Evolutionary conservation across 1,284 basidiomycete genomes (phyloP).

Genomic region (Cryptococcus maquisensis): DNA sequence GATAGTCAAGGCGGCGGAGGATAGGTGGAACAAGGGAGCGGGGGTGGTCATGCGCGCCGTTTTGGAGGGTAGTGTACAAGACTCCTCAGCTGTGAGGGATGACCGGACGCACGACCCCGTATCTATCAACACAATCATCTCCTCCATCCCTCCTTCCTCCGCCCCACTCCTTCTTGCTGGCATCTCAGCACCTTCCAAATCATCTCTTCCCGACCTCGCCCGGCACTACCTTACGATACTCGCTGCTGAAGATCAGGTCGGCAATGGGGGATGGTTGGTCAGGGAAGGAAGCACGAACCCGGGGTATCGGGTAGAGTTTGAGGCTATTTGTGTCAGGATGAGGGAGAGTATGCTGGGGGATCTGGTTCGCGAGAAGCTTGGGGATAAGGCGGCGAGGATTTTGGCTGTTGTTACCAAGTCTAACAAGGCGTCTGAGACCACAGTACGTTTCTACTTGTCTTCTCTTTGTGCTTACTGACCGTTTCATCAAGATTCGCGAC

Average conservation of each 20-base stretch:
- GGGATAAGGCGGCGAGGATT: slow-evolving; percentile 78
- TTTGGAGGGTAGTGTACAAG: slow-evolving; percentile 64
- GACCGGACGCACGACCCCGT: slow-evolving; percentile 26
- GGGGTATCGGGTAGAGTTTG: slow-evolving; percentile 70
- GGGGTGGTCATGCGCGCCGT: slow-evolving; percentile 66
- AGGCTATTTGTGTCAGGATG: slow-evolving; percentile 66
- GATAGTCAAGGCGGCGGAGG: slow-evolving; percentile 66
- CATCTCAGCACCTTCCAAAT: slow-evolving; percentile 21
- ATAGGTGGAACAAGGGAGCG: slow-evolving; percentile 71
- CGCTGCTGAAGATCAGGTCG: slow-evolving; percentile 35
- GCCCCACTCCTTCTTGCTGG: slow-evolving; percentile 30
- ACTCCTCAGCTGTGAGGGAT: slow-evolving; percentile 56
- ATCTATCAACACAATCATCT: slow-evolving; percentile 31
- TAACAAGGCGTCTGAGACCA: slow-evolving; percentile 97
- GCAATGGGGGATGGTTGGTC: slow-evolving; percentile 56
- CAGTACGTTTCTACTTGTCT: slow-evolving; percentile 55
- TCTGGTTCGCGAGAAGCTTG: slow-evolving; percentile 76
- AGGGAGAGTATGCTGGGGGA: slow-evolving; percentile 71
- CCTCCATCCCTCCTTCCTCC: slow-evolving; percentile 20
- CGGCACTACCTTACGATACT: slow-evolving; percentile 35
- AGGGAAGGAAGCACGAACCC: slow-evolving; percentile 52
- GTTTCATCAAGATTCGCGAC: slow-evolving; percentile 73
- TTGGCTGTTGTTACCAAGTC: slow-evolving; percentile 73
- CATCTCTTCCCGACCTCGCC: slow-evolving; percentile 29
- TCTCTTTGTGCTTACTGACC: background rate